Evolutionary conservation across 345 rosid genomes (phyloP).

Genomic region (Laguncularia racemosa): DNA sequence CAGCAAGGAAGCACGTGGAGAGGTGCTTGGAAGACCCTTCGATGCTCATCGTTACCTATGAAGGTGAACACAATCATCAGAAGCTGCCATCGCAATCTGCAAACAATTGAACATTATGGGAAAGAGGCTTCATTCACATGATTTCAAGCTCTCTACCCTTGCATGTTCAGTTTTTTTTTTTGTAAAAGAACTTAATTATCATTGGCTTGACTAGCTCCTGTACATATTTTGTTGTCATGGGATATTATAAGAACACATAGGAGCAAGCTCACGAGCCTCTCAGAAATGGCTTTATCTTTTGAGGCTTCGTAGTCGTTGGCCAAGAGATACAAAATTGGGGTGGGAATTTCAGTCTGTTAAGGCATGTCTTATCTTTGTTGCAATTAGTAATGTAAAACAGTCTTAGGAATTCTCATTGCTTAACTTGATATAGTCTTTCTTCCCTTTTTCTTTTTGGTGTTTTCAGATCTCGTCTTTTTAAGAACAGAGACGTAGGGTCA

Average conservation of each 20-base stretch:
- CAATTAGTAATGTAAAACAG: no score
- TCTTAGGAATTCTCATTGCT: no score
- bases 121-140: neutral
- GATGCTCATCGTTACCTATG: conserved; percentile 91
- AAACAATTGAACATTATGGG: conserved; percentile 30
- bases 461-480: no score
- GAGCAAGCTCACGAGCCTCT: conserved; percentile 17
- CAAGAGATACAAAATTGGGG: no score
- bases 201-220: conserved; percentile 38
- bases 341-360: no score
- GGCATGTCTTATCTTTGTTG: no score
- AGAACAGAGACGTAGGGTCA: no score
- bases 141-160: conserved; percentile 11
- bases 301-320: no score
- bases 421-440: no score
- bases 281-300: no score
- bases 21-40: conserved; percentile 86
- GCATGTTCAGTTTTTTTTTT: conserved; percentile 3
- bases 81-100: conserved; percentile 59
- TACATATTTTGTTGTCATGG: conserved; percentile 47
- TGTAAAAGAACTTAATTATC: neutral
- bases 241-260: conserved; percentile 21
- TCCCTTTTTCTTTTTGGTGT: no score
- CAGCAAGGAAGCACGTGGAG: conserved; percentile 98
- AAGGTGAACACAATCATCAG: conserved; percentile 91